These are phyloP conservation scores for Dendrobium catenatum DNA, from an alignment of 106 monocot genomes.

Conservation along the genomic window DNA sequence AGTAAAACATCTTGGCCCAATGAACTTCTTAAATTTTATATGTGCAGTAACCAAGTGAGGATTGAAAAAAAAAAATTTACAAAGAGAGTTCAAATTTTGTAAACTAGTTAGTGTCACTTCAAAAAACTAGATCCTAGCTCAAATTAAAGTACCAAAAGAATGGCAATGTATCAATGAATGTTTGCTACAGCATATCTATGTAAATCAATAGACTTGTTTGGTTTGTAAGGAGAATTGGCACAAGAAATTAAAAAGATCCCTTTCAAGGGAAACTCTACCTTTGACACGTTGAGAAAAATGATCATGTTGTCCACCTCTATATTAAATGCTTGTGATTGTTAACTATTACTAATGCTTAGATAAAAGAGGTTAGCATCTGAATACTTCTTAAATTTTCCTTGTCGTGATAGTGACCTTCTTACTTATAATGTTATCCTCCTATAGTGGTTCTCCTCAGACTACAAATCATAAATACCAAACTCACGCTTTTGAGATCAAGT, in stretches of 20 bases:
- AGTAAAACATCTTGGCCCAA: neutral
- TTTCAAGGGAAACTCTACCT: neutral
- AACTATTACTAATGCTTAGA: neutral
- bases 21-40: neutral
- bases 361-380: neutral
- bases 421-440: too few relatives aligned
- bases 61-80: neutral
- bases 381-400: too few relatives aligned
- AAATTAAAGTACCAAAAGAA: neutral
- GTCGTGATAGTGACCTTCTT: too few relatives aligned
- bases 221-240: neutral
- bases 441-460: too few relatives aligned
- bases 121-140: neutral
- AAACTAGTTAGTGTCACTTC: neutral
- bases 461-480: too few relatives aligned
- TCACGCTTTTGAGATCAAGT: too few relatives aligned
- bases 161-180: neutral
- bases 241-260: neutral
- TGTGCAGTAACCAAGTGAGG: neutral
- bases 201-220: neutral
- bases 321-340: neutral
- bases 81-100: constrained; percentile 1
- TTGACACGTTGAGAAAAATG: neutral
- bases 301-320: neutral
- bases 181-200: neutral